These are phyloP conservation scores for Mallotus nudiflorus DNA, from an alignment of 345 rosid genomes.

Conservation along the genomic window DNA sequence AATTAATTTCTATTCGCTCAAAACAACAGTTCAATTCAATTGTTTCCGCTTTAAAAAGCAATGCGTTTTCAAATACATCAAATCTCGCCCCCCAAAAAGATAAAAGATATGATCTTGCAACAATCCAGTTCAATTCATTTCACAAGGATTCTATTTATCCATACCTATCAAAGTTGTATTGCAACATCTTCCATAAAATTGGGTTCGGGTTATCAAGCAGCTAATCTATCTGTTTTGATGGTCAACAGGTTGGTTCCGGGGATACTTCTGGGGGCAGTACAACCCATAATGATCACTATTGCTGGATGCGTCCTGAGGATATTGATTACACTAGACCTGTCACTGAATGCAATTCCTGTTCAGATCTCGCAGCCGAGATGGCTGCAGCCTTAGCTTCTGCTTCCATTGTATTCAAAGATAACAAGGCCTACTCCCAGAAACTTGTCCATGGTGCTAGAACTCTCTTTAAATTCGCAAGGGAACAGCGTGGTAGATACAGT, in stretches of 20 bases:
- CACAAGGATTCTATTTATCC: too few species aligned
- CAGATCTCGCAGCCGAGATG: constrained; percentile 97
- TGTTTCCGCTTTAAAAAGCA: too few species aligned
- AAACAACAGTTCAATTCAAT: too few species aligned
- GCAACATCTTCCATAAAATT: background rate
- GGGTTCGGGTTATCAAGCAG: too few species aligned
- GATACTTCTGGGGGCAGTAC: constrained; percentile 81
- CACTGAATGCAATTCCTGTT: constrained; percentile 61
- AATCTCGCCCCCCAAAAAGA: too few species aligned
- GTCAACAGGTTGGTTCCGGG: constrained; percentile 77
- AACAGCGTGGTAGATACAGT: constrained; percentile 78
- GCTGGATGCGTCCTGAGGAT: constrained; percentile 99
- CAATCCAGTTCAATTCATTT: too few species aligned
- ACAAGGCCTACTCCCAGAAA: constrained; percentile 83
- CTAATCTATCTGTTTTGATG: background rate
- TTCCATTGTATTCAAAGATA: constrained; percentile 94
- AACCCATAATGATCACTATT: constrained; percentile 75
- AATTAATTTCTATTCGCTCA: too few species aligned
- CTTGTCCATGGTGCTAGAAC: constrained; percentile 90
- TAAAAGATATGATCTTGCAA: too few species aligned
- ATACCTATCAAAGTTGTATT: background rate
- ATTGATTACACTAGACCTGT: constrained; percentile 84
- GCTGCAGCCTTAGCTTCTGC: constrained; percentile 96
- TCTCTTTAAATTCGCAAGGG: constrained; percentile 70
- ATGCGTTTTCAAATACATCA: too few species aligned